phyloP scores from a whole-genome alignment of 331 rosid genomes.

The Malus hybrid region DNA sequence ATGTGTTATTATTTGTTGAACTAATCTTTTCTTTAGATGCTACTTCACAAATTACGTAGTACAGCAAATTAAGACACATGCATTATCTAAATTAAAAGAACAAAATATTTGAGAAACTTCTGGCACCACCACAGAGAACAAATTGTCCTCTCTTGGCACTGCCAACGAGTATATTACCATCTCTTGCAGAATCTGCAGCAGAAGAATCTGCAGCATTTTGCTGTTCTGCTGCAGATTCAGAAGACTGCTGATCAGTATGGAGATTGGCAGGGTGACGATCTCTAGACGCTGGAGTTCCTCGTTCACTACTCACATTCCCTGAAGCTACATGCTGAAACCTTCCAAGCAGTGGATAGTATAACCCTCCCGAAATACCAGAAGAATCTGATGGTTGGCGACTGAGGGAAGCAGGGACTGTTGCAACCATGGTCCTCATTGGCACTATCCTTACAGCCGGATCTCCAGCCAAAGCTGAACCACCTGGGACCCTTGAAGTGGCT shows the following conservation, averaged over 20 bases:
- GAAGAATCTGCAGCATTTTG: slow-evolving; percentile 39
- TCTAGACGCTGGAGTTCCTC: slow-evolving; percentile 49
- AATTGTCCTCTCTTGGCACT: background rate
- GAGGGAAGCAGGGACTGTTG: slow-evolving; percentile 61
- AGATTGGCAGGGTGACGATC: slow-evolving; percentile 31
- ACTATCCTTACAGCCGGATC: slow-evolving; percentile 70
- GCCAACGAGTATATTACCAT: slow-evolving; percentile 42
- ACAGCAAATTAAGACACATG: background rate
- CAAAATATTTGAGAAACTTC: background rate
- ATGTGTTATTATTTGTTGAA: background rate
- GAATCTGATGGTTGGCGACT: slow-evolving; percentile 59
- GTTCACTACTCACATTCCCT: slow-evolving; percentile 48
- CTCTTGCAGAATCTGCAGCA: slow-evolving; percentile 48
- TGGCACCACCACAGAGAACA: background rate
- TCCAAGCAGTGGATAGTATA: slow-evolving; percentile 82
- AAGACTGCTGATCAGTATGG: slow-evolving; percentile 33
- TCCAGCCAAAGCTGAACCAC: slow-evolving; percentile 43
- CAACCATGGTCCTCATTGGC: slow-evolving; percentile 88
- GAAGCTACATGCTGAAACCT: slow-evolving; percentile 65
- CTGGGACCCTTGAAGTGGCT: slow-evolving; percentile 42
- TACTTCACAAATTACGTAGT: background rate
- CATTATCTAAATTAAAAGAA: background rate
- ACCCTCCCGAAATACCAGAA: slow-evolving; percentile 67
- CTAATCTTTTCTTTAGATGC: background rate
- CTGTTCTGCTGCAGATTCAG: slow-evolving; percentile 38